Evolutionary conservation across 176 grass and related monocot species (phyloP).

Genomic region (Lolium multiflorum): DNA sequence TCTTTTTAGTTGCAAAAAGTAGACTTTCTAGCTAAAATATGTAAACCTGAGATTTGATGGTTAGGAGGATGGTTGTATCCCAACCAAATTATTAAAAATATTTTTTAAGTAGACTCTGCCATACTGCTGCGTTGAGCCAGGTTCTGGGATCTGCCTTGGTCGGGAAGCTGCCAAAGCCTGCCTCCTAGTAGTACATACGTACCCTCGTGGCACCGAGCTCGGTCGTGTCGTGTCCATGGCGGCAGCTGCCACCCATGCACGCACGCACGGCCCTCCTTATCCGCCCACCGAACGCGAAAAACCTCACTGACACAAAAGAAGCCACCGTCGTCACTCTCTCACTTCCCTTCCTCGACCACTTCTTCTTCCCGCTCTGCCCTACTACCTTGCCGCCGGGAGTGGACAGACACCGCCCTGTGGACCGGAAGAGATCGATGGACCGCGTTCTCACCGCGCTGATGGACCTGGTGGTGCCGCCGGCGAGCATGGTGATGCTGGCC

Average conservation of each 20-base stretch:
- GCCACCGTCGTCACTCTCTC: not conserved
- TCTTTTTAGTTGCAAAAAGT: no score
- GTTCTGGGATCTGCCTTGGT: not conserved
- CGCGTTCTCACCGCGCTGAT: slow-evolving; percentile 58
- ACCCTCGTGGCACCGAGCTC: not conserved
- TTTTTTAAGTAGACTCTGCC: no score
- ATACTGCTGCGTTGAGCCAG: no score
- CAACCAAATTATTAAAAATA: no score
- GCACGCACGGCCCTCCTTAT: not conserved
- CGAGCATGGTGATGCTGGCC: slow-evolving; percentile 95
- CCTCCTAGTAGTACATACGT: not conserved
- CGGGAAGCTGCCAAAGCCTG: slow-evolving; percentile 9
- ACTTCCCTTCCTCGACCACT: not conserved
- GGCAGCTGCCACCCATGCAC: slow-evolving; percentile 20
- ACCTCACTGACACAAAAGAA: not conserved
- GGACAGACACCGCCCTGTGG: not conserved
- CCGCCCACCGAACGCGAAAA: not conserved
- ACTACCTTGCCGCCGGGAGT: not conserved
- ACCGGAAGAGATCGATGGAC: slow-evolving; percentile 27
- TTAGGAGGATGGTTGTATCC: no score
- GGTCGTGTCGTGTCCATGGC: slow-evolving; percentile 16
- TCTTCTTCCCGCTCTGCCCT: not conserved
- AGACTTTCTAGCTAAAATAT: no score
- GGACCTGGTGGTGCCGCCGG: slow-evolving; percentile 86
- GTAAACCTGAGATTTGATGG: no score